Base-by-base conservation (phyloP, 2,329 filamentous ascomycete genomes). In the Aspergillus pseudoterreus region DNA sequence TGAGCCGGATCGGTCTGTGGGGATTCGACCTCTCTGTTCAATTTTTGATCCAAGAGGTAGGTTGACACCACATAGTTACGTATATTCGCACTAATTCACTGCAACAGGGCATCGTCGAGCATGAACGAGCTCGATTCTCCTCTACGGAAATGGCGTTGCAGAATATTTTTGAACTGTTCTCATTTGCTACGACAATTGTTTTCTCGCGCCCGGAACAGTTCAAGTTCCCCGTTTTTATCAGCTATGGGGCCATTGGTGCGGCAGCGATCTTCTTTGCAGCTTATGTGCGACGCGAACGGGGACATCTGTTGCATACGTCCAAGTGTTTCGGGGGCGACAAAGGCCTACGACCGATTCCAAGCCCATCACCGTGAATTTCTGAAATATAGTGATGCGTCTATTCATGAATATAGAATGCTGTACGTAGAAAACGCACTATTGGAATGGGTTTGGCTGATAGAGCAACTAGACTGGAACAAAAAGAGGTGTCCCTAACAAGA, bases 131-230 rank as follows among this genome's bases (percentile, higher is more conserved):
- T 1, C 72, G 77, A 0, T 91, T 92, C 58, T 90, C 86, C 0
- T 75, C 85, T 0, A 78, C 83, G 6, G 88, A 92, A 65, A 79
- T 83, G 8, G 78, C 83, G 0, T 76, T 84, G 36, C 87, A 91
- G 64, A 90, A 84, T 54, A 57, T 81, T 0, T 90, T 89, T 54
- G 87, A 91, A 66, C 75, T 90, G 44, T 67, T 84, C 1, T 84
- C 86, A 0, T 90, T 83, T 62, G 76, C 76, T 0, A 78, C 79
- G 0, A 91, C 87, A 0, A 83, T 89, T 53, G 63, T 85, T 4
- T 89, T 85, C 54, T 75, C 80, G 1, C 70, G 72, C 0, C 86
- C 87, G 0, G 75, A 79, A 3, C 78, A 88, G 59, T 91, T 91
- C 64, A 74, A 74, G 50, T 84, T 80, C 63, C 86, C 87, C 0